Evolutionary conservation across 2,329 filamentous ascomycete species (phyloP).

Genomic region (Sclerotinia spermophila): DNA sequence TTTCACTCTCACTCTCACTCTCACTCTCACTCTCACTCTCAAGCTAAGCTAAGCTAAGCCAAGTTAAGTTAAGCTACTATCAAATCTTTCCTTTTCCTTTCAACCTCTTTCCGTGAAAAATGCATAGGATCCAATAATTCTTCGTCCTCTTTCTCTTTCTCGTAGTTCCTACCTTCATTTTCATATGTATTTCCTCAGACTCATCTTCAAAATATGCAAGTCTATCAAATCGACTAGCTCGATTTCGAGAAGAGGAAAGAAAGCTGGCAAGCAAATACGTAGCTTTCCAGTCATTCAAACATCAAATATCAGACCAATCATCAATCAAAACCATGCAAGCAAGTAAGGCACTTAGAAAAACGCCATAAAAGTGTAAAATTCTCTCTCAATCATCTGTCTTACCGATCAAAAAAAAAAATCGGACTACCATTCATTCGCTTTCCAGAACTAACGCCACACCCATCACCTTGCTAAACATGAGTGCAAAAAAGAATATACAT

Average conservation of each 20-base stretch:
- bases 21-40: not conserved
- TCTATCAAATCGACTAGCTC: not conserved
- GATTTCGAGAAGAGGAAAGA: not conserved
- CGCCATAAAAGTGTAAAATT: slow-evolving; percentile 3
- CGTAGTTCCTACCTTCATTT: not conserved
- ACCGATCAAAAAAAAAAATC: slow-evolving; percentile 19
- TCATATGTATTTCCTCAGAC: not conserved
- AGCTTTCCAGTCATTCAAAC: not conserved
- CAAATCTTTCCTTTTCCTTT: not conserved
- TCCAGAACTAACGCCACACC: slow-evolving; percentile 14
- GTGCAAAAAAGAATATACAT: slow-evolving; percentile 16
- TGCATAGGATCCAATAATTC: not conserved
- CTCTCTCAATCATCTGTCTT: not conserved
- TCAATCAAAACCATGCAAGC: not conserved
- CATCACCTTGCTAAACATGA: slow-evolving; percentile 12
- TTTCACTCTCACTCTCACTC: too few species aligned
- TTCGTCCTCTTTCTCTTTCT: not conserved
- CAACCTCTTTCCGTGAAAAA: not conserved
- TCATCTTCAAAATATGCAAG: not conserved
- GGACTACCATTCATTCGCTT: slow-evolving; percentile 27
- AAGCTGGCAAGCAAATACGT: not conserved
- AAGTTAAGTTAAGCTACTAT: too few species aligned
- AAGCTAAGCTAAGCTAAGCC: too few species aligned
- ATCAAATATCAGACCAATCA: not conserved
- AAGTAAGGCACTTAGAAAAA: not conserved